These are phyloP conservation scores for Phaffomyces thermotolerans DNA, from an alignment of 805 yeast species.

Conservation along the genomic window DNA sequence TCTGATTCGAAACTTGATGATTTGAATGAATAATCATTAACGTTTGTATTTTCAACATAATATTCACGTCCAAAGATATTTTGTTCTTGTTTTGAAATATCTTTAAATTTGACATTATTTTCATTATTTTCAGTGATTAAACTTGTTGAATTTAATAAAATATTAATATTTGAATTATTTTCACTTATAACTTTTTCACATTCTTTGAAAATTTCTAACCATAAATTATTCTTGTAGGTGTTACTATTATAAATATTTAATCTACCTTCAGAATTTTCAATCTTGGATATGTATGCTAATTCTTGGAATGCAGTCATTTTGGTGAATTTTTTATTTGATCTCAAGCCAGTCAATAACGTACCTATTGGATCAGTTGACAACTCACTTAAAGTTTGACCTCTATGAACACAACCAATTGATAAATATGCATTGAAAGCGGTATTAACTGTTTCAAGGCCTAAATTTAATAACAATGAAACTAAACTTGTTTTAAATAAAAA, in stretches of 20 bases:
- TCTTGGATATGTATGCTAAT: slow-evolving; percentile 54
- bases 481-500: slow-evolving; percentile 26
- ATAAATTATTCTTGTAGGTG: slow-evolving; percentile 37
- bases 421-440: slow-evolving; percentile 57
- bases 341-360: slow-evolving; percentile 57
- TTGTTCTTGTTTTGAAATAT: slow-evolving; percentile 10
- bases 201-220: slow-evolving; percentile 57
- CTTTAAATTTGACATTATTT: not conserved
- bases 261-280: slow-evolving; percentile 41
- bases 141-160: slow-evolving; percentile 4
- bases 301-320: slow-evolving; percentile 72
- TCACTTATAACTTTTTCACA: slow-evolving; percentile 48
- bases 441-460: slow-evolving; percentile 49
- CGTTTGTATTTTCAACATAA: slow-evolving; percentile 8
- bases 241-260: slow-evolving; percentile 45
- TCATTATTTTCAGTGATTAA: not conserved
- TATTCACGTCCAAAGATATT: slow-evolving; percentile 31
- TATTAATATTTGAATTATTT: slow-evolving; percentile 35
- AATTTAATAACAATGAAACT: slow-evolving; percentile 29
- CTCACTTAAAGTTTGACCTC: slow-evolving; percentile 52
- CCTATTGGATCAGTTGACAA: slow-evolving; percentile 55
- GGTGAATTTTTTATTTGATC: slow-evolving; percentile 41
- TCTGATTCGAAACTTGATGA: slow-evolving; percentile 3
- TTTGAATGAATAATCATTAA: slow-evolving; percentile 7
- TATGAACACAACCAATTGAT: slow-evolving; percentile 65